Conservation (phyloP, 805 yeast genomes). For the Metschnikowia matae region DNA sequence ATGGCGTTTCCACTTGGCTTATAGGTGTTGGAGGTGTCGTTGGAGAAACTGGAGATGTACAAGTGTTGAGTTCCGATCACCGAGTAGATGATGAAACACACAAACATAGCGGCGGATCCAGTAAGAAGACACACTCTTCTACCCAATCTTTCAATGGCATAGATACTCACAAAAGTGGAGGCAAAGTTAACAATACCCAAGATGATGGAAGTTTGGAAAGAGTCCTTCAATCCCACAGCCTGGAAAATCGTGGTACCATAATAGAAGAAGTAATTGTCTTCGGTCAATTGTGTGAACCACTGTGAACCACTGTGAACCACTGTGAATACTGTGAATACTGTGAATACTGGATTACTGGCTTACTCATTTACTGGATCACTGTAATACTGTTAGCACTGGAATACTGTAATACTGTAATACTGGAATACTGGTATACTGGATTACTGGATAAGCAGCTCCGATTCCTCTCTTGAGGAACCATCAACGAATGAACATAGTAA, state of each 20-base stretch:
- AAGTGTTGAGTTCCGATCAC: slow-evolving; percentile 52
- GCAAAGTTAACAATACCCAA: slow-evolving; percentile 52
- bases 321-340: too few species aligned
- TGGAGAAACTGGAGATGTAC: slow-evolving; percentile 34
- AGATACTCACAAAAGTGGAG: slow-evolving; percentile 51
- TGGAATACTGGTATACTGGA: too few species aligned
- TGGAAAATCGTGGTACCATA: slow-evolving; percentile 54
- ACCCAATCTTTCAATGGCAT: slow-evolving; percentile 48
- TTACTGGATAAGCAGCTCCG: too few species aligned
- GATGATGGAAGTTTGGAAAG: slow-evolving; percentile 49
- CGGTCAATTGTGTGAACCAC: slow-evolving; percentile 54
- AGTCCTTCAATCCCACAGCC: slow-evolving; percentile 47
- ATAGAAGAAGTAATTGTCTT: slow-evolving; percentile 59
- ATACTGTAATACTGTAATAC: too few species aligned
- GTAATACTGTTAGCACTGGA: too few species aligned
- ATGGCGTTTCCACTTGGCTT: slow-evolving; percentile 55
- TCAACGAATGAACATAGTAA: too few species aligned
- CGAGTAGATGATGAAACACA: slow-evolving; percentile 55
- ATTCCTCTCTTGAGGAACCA: too few species aligned
- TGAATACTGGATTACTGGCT: too few species aligned
- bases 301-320: too few species aligned
- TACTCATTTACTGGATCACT: too few species aligned
- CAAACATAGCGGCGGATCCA: slow-evolving; percentile 51
- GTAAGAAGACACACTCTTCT: slow-evolving; percentile 46
- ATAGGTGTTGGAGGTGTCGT: slow-evolving; percentile 27